Evolutionary conservation across 805 yeast genomes (phyloP).

Genomic region (Sugiyamaella americana): DNA sequence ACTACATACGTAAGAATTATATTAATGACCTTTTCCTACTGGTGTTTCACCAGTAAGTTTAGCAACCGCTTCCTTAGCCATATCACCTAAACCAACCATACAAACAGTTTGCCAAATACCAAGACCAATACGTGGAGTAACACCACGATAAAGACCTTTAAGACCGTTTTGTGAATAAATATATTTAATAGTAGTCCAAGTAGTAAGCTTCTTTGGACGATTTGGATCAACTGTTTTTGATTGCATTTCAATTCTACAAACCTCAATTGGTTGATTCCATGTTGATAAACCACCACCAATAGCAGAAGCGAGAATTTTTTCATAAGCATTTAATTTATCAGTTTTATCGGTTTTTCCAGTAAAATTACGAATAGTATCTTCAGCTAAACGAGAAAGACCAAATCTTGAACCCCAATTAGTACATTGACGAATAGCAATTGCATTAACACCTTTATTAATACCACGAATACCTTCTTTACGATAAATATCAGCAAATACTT

Average conservation of each 20-base stretch:
- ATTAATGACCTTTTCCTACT: conserved; percentile 34
- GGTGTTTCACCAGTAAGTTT: conserved; percentile 56
- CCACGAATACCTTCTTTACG: conserved; percentile 86
- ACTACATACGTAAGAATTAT: too few species aligned
- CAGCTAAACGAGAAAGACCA: conserved; percentile 88
- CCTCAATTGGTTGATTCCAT: conserved; percentile 99
- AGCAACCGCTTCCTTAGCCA: conserved; percentile 68
- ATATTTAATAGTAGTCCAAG: conserved; percentile 68
- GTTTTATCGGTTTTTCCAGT: conserved; percentile 54
- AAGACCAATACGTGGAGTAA: conserved; percentile 91
- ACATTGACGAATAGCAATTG: conserved; percentile 98
- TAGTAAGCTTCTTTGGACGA: conserved; percentile 87
- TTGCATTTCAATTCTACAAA: conserved; percentile 97
- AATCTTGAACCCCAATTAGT: conserved; percentile 99
- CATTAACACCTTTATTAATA: conserved; percentile 95
- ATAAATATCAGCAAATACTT: conserved; percentile 81
- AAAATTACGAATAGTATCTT: conserved; percentile 63
- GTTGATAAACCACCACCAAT: conserved; percentile 97
- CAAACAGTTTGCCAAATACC: conserved; percentile 98
- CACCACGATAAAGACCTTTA: conserved; percentile 91
- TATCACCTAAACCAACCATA: conserved; percentile 97
- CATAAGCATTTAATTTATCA: conserved; percentile 61
- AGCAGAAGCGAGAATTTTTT: conserved; percentile 78
- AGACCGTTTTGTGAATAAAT: conserved; percentile 78
- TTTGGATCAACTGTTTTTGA: conserved; percentile 89